Evolutionary conservation across 345 rosid genomes (phyloP), one percentile per base, ranked within the genome.

Genomic region (Geranium rotundifolium): DNA sequence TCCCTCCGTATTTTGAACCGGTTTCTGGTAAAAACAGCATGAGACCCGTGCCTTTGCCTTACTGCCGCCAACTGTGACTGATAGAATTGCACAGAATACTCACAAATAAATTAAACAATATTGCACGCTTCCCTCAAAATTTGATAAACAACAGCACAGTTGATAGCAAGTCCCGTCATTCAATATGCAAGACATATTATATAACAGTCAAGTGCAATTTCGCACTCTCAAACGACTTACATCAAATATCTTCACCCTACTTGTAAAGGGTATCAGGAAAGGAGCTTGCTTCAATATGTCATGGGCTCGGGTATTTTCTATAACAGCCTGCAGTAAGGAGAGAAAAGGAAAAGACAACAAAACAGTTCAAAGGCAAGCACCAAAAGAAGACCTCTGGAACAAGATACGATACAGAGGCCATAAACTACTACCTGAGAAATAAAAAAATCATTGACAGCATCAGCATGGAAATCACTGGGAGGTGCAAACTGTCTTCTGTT

Each of bases 231-330:
- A 46, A 46, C 41, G 41, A 77, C 96, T 88, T 78, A 93, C 99
- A 65, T 85, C 81, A 75, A 88, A 88, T 66, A 95, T 88, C 77
- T 90, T 90, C 65, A 86, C 99, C 74, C 99, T 84, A 82, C 91
- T 84, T 54, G 97, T 90, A 74, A 95, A 95, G 58, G 97, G 97
- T 63, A 95, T 74, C 85, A 95, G 75, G 80, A 90, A 95, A 49
- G 99, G 96, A 77, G 99, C 99, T 78, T 81, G 88, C 81, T 78
- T 90, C 82, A 95, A 67, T 79, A 95, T 95, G 74, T 84, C 95
- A 76, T 86, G 75, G 50, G 97, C 99, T 78, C 85, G 82, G 63
- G 96, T 85, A 69, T 95, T 91, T 68, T 88, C 95, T 37, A 82
- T 63, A 49, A 69, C 72, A 65, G 99, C 99, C 99, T 95, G 79